A percentile compares a stretch with the other conserved stretches of the same genome.
Conservation (phyloP, 2,329 filamentous ascomycete species). For the Talaromyces sp. region DNA sequence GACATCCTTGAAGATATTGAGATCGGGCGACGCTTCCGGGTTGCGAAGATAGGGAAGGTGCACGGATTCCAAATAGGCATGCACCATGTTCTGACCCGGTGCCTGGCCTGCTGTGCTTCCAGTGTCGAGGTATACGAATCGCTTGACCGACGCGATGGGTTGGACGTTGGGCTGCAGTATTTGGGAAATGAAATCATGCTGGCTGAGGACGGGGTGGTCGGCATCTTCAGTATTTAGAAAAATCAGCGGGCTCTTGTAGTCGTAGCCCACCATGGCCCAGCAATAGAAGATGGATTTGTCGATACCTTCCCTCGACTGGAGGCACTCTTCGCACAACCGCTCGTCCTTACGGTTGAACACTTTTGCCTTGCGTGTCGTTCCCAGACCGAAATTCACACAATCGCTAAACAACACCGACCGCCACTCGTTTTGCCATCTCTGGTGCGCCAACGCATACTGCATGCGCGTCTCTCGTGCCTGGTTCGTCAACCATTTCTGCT, state of each 20-base stretch:
- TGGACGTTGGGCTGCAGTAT: conserved; percentile 12
- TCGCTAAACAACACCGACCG: conserved; percentile 12
- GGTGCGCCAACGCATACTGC: conserved; percentile 11
- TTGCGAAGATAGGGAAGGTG: conserved; percentile 11
- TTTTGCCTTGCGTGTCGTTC: conserved; percentile 11
- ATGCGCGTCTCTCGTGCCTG: conserved; percentile 9
- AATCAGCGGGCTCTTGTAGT: conserved; percentile 13
- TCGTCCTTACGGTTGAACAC: conserved; percentile 13
- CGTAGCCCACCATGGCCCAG: conserved; percentile 14
- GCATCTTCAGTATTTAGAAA: conserved; percentile 7
- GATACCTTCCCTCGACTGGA: conserved; percentile 10
- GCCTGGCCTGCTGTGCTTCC: conserved; percentile 1
- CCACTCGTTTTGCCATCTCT: conserved; percentile 11
- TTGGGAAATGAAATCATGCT: conserved; percentile 10
- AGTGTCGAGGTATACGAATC: conserved; percentile 11
- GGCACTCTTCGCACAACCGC: conserved; percentile 11
- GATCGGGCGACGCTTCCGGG: conserved; percentile 10
- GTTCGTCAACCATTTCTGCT: conserved; percentile 13
- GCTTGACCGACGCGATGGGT: conserved; percentile 8
- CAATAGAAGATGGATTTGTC: conserved; percentile 11
- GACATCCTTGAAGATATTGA: conserved; percentile 13
- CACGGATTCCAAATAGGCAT: conserved; percentile 11
- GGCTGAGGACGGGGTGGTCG: conserved; percentile 6
- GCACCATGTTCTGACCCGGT: conserved; percentile 7
- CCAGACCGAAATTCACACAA: conserved; percentile 12